Evolutionary conservation across 2,329 filamentous ascomycete species (phyloP).

Genomic region (Chaetothyriales sp.): DNA sequence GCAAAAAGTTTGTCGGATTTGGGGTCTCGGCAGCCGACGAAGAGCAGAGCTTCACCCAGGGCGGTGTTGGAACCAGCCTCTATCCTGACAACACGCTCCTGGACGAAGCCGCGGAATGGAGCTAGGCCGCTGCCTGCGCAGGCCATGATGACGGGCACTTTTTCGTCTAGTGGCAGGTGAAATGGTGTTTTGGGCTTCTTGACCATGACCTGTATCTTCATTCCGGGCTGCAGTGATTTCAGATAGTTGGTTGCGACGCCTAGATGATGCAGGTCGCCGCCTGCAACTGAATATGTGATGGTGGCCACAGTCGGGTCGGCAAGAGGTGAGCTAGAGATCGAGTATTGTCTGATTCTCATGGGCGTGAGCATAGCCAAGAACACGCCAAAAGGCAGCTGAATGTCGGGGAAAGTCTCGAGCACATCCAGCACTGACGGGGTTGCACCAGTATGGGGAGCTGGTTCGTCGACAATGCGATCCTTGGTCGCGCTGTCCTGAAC

Average conservation of each 20-base stretch:
- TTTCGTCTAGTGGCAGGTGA: constrained; percentile 23
- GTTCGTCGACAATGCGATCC: not conserved
- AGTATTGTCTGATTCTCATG: constrained; percentile 68
- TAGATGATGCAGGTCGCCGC: constrained; percentile 33
- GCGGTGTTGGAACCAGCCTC: constrained; percentile 17
- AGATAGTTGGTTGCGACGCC: constrained; percentile 53
- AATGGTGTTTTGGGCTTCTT: constrained; percentile 26
- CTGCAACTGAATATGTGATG: constrained; percentile 55
- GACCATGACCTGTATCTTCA: constrained; percentile 24
- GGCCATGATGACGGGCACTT: constrained; percentile 28
- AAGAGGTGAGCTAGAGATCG: constrained; percentile 62
- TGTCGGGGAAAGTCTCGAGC: constrained; percentile 47
- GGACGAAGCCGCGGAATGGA: constrained; percentile 50
- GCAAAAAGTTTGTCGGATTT: constrained; percentile 26
- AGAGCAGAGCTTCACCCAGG: constrained; percentile 24
- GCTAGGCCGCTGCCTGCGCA: constrained; percentile 41
- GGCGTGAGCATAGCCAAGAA: constrained; percentile 62
- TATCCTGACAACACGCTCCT: constrained; percentile 40
- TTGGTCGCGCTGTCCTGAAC: constrained; percentile 5
- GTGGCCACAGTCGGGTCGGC: constrained; percentile 43
- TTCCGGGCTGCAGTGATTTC: constrained; percentile 27
- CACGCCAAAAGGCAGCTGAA: constrained; percentile 49
- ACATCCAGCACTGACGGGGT: constrained; percentile 44
- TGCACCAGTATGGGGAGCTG: not conserved
- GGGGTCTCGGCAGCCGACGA: constrained; percentile 25